Evolutionary conservation across 805 yeast species (phyloP), one percentile per base, ranked within the genome.

Genomic region (Blastobotrys peoriensis): DNA sequence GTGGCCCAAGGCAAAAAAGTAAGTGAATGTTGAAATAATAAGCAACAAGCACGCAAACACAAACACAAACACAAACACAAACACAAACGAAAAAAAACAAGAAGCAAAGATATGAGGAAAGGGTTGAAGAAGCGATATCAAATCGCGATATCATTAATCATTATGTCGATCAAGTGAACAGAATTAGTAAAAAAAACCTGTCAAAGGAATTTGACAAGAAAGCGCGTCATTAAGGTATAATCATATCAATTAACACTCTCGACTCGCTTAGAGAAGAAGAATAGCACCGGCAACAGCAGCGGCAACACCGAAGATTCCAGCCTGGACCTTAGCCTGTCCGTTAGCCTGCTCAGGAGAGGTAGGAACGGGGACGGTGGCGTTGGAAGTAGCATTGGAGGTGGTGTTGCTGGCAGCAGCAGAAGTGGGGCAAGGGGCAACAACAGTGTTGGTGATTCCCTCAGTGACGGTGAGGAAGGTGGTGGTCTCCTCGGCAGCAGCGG

Each of bases 281-380:
- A 37, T 3, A 5, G 18, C 25, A 9, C 28, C 40, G 6, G 18
- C 40, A 37, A 37, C 53, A 27, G 46, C 56, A 33, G 49, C 25
- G 30, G 48, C 48, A 13, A 50, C 43, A 17, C 38, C 48, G n/a
- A 45, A 45, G 21, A 45, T 34, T 34, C 48, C 44, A 30, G 48
- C 51, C 39, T 43, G 38, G 45, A 42, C 25, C 36, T 38, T 40
- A 36, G 44, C 19, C 33, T 41, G 46, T 27, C 40, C 41, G 30
- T 23, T 39, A 34, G 42, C 37, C 30, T 41, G 44, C 25, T 35
- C 40, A 5, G 21, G 13, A 28, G 25, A 15, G 18, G 18, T 22
- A 16, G 44, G 33, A 41, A 40, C 33, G 17, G 46, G 33, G 17
- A 21, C 36, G 25, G 39, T 22, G 10, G 22, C 22, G n/a, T 27